Evolutionary conservation across 2,329 filamentous ascomycete genomes (phyloP), one percentile per base, ranked within the genome.

Genomic region (Talaromyces albobiverticillius): DNA sequence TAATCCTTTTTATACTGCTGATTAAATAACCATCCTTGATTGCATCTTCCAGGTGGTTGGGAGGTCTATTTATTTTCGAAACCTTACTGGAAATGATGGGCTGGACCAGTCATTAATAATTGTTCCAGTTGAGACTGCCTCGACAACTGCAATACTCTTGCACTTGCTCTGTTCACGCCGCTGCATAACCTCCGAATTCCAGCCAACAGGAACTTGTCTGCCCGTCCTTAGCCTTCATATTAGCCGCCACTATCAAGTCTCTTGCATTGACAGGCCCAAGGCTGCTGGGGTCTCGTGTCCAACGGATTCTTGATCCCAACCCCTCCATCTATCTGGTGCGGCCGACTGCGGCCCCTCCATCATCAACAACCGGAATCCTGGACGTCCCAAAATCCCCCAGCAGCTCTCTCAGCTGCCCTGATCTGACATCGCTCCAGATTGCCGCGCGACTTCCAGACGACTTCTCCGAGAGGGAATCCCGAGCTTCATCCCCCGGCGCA

Each of bases 381-480:
- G 71, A 71, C 67, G 65, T 66, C 64, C 65, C 69, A 65, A 65
- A 63, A 34, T 62, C 65, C 58, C 64, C 65, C 61, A 67, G 68
- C 70, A 70, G 69, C 71, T 72, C 66, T 58, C 62, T 68, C 62
- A 72, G 72, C 70, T 74, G 71, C 69, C 71, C 71, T 62, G 70
- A 74, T 65, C 65, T 73, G 60, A 71, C 69, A 41, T 63, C 66
- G 54, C 63, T 72, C 59, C 67, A 67, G 60, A 68, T 67, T 61
- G 61, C 64, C 54, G 50, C 61, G 51, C 51, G 45, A 20, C 46
- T 18, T 20, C 20, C 34, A 23, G 53, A 41, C 26, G 41, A 38
- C 40, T 45, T 41, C 53, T 62, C 59, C 51, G 69, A 67, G 45
- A 64, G 64, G 49, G 60, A 59, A 23, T 68, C 66, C 54, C 67